Base-by-base conservation (phyloP, 2,329 filamentous ascomycete species). In the Arthrobotrys megalospora region DNA sequence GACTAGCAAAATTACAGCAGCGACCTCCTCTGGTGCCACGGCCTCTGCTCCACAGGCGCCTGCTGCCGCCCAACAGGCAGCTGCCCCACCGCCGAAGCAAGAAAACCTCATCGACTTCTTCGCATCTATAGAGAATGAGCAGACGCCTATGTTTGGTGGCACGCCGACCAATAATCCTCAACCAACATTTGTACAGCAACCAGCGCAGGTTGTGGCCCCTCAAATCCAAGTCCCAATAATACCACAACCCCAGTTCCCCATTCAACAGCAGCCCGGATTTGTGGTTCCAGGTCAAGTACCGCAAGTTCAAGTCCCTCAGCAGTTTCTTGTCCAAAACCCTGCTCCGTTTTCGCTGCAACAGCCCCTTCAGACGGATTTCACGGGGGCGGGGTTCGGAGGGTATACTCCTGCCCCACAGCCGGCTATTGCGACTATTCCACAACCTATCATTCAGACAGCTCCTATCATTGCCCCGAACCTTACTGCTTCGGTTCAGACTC, bases 111-210 rank as follows among this genome's bases (percentile, higher is more conserved):
- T 97, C 83, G 96, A 95, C 86, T 97, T 97, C 85, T 97, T 97
- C 84, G 95, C 91, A 82, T 94, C 93, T 5, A 97, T 97, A 82
- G 94, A 97, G 82, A 90, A 93, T 83, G 94, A 94, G 80, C 93
- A 96, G 83, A 92, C 92, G 64, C 87, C 91, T 0, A 89, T 93
- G 87, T 87, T 85, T 43, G 83, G 84, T 1, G 87, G 67, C 6
- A 63, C 60, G 7, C 66, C 66, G 12, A 68, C 53, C 14, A 45
- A 11, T 83, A 43, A 81, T 80, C n/a, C 82, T 78, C 84, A 86
- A 64, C 83, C 85, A 43, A 81, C 85, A 45, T 85, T 85, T 32
- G 83, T 83, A 76, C 85, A 87, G 82, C 84, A 81, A 80, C 84
- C 66, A 68, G 86, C 84, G 58, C 82, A 84, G 84, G 80, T 82